Evolutionary conservation across 345 rosid genomes (phyloP).

Genomic region (Boechera retrofracta): DNA sequence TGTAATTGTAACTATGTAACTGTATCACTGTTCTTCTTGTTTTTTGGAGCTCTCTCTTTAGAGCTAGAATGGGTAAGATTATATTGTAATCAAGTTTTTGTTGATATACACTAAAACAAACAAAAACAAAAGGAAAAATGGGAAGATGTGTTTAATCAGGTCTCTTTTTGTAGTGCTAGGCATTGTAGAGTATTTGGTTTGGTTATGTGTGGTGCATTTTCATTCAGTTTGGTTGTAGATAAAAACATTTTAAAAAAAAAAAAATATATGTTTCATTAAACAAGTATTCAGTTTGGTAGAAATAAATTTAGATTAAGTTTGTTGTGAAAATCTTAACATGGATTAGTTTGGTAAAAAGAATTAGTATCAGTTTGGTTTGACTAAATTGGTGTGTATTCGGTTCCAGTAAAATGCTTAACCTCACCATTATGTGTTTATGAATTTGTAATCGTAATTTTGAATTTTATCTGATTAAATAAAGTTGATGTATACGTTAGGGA

Average conservation of each 20-base stretch:
- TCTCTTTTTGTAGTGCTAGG: background rate
- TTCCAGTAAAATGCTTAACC: background rate
- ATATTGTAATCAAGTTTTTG: background rate
- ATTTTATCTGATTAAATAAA: background rate
- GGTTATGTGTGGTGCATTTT: background rate
- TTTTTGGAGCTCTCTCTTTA: background rate
- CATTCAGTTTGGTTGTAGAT: no score
- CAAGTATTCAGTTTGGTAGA: no score
- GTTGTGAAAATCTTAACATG: background rate
- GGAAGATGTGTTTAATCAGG: background rate
- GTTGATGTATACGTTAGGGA: slow-evolving; percentile 5
- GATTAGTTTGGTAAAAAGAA: no score
- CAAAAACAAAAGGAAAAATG: background rate
- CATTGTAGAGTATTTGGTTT: background rate
- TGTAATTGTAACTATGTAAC: background rate
- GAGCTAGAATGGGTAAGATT: background rate
- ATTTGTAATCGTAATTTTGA: background rate
- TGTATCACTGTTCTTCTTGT: background rate
- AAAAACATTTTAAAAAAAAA: no score
- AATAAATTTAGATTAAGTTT: background rate
- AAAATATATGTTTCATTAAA: no score
- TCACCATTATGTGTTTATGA: background rate
- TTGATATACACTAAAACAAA: background rate
- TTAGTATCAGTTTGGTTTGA: background rate
- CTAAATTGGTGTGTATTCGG: background rate